phyloP scores from a whole-genome alignment of 768 basidiomycete species.

The Lyophyllum decastes region DNA sequence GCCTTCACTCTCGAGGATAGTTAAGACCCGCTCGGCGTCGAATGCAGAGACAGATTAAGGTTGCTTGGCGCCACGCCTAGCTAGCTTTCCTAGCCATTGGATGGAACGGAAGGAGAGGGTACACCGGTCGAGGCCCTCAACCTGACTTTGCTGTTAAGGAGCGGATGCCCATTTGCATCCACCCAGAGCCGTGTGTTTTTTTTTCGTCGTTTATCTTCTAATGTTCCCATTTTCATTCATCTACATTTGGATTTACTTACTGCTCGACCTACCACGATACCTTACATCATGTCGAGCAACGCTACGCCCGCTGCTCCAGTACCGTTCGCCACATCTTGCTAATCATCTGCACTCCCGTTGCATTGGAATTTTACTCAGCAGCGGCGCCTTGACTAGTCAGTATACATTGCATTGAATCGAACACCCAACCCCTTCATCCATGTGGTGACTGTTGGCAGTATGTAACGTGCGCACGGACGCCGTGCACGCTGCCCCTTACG shows the following conservation, averaged over 20 bases:
- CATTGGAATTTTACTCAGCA: background rate
- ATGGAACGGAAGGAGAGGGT: background rate
- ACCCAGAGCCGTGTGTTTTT: no score
- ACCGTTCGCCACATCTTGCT: background rate
- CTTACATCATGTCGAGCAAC: background rate
- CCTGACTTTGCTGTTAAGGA: no score
- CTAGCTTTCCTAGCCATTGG: background rate
- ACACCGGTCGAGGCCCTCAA: no score
- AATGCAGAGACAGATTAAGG: conserved; percentile 6
- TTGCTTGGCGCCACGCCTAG: background rate
- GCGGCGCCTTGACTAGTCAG: background rate
- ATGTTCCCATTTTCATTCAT: conserved; percentile 2
- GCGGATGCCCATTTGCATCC: no score
- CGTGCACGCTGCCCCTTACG: background rate
- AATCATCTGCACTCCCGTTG: background rate
- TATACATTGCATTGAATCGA: background rate
- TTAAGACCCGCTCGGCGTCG: conserved; percentile 18
- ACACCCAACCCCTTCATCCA: background rate
- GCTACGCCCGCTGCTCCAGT: background rate
- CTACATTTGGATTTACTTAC: conserved; percentile 14
- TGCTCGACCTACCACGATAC: conserved; percentile 5
- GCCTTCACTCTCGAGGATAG: conserved; percentile 26
- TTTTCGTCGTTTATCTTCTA: no score
- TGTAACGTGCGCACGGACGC: background rate
- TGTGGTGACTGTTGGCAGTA: background rate